These are phyloP conservation scores for Hypoxylon fuscum DNA, from an alignment of 495 filamentous ascomycete genomes.

Conservation along the genomic window DNA sequence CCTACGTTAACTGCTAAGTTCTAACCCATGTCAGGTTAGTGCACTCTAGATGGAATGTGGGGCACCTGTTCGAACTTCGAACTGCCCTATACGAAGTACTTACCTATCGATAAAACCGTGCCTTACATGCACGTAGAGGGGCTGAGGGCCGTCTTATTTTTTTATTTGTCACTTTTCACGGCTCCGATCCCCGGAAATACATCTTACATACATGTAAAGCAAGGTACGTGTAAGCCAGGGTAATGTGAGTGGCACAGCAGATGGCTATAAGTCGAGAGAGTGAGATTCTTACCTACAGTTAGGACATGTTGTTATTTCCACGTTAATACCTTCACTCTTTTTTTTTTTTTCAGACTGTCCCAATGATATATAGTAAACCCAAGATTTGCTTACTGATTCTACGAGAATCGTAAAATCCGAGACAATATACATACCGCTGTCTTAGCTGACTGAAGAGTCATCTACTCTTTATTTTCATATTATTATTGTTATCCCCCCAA, in stretches of 20 bases:
- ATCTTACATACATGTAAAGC: too few relatives aligned
- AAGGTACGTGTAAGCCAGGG: too few relatives aligned
- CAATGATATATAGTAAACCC: not conserved
- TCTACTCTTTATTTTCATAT: not conserved
- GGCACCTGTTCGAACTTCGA: too few relatives aligned
- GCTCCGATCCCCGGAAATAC: constrained; percentile 32
- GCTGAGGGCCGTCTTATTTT: not conserved
- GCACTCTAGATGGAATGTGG: too few relatives aligned
- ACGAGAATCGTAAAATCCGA: not conserved
- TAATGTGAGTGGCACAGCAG: not conserved
- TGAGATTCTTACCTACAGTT: constrained; percentile 14
- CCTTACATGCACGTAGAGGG: constrained; percentile 2
- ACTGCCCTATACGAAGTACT: too few relatives aligned
- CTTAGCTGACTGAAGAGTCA: constrained; percentile 3
- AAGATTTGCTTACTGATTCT: not conserved
- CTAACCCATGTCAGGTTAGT: not conserved
- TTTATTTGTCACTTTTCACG: constrained; percentile 9
- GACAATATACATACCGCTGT: not conserved
- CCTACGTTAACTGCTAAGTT: not conserved
- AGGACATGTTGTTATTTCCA: constrained; percentile 1
- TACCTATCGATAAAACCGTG: not conserved
- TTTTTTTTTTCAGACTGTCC: not conserved
- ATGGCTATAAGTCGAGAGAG: constrained; percentile 5
- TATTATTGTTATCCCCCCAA: too few relatives aligned
- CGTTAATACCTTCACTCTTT: not conserved